Conservation (phyloP, 225 moss, liverwort and hornwort genomes). For the Pseudisothecium myosuroides region DNA sequence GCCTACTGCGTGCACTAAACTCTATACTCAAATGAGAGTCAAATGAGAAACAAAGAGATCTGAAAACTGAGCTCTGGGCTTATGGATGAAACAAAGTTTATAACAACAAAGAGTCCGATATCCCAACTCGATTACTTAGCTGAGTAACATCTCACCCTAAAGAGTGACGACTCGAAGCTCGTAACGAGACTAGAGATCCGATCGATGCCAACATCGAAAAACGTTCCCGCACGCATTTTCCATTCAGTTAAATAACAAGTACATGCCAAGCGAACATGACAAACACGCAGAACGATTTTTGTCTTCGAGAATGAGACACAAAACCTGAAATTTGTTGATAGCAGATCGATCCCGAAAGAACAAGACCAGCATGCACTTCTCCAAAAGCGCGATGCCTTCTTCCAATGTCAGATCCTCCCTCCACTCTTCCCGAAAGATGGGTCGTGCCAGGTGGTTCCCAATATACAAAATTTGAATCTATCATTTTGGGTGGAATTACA, state of each 20-base stretch:
- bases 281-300: not conserved
- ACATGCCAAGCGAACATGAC: not conserved
- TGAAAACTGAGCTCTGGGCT: not conserved
- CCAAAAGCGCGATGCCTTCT: conserved; percentile 77
- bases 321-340: conserved; percentile 94
- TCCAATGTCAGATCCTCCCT: conserved; percentile 68
- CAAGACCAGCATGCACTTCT: conserved; percentile 92
- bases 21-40: not conserved
- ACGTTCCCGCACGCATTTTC: not conserved
- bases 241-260: not conserved
- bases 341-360: conserved; percentile 86
- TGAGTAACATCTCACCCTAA: too few relatives aligned
- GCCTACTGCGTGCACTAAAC: not conserved
- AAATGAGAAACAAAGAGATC: not conserved
- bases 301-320: not conserved
- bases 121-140: too few relatives aligned
- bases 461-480: not conserved
- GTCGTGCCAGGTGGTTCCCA: conserved; percentile 88
- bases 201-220: not conserved
- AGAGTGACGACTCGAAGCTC: too few relatives aligned
- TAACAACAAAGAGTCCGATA: too few relatives aligned
- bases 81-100: not conserved
- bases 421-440: conserved; percentile 93
- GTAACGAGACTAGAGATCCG: not conserved
- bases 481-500: not conserved